Evolutionary conservation across 148 eudicot genomes (phyloP).

Genomic region (Nyssa sinensis): DNA sequence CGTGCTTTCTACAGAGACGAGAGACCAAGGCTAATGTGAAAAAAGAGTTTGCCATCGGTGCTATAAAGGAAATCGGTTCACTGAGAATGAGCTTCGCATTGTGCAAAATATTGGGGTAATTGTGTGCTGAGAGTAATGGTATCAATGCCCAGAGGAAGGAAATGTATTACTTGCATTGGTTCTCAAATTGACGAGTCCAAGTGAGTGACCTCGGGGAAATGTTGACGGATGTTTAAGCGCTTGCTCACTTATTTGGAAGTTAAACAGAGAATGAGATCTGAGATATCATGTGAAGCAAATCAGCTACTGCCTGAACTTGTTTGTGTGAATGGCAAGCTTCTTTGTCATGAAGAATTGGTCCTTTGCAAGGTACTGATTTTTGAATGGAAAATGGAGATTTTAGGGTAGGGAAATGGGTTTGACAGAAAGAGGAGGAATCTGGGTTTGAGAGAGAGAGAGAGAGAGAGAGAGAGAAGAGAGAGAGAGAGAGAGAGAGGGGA

Average conservation of each 20-base stretch:
- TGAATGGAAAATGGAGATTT: too few relatives aligned
- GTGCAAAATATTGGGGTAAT: slow-evolving; percentile 65
- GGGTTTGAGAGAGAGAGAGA: too few relatives aligned
- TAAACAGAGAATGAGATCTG: slow-evolving; percentile 51
- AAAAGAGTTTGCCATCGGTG: slow-evolving; percentile 73
- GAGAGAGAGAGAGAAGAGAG: too few relatives aligned
- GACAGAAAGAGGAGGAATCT: too few relatives aligned
- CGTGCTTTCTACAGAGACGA: slow-evolving; percentile 36
- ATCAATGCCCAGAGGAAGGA: slow-evolving; percentile 94
- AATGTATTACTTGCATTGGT: slow-evolving; percentile 76
- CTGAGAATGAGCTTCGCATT: slow-evolving; percentile 63
- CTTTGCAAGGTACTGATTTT: slow-evolving; percentile 44
- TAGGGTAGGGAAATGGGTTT: too few relatives aligned
- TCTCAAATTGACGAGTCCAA: slow-evolving; percentile 55
- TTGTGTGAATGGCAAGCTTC: slow-evolving; percentile 54
- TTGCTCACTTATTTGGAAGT: slow-evolving; percentile 36
- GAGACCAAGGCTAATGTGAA: slow-evolving; percentile 33
- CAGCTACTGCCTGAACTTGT: slow-evolving; percentile 55
- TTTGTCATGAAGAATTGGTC: slow-evolving; percentile 51
- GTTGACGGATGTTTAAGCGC: slow-evolving; percentile 51
- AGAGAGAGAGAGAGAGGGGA: too few relatives aligned
- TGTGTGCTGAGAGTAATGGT: slow-evolving; percentile 88
- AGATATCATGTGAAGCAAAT: slow-evolving; percentile 53
- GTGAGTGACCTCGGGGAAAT: slow-evolving; percentile 56
- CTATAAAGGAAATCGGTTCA: slow-evolving; percentile 49